phyloP scores from a whole-genome alignment of 2,329 filamentous ascomycete species.

The Emmonsia crescens region DNA sequence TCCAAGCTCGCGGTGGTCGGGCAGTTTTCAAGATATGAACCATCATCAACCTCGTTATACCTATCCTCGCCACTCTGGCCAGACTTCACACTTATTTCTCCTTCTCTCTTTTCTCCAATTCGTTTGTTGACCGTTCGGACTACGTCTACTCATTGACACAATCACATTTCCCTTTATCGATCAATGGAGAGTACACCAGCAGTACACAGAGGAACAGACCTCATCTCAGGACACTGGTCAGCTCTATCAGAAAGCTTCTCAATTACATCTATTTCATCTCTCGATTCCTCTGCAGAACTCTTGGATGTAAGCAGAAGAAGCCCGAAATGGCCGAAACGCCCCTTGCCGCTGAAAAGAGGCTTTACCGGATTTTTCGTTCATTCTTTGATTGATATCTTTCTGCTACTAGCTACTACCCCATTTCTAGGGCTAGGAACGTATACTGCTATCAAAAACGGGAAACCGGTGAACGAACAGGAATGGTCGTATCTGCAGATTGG shows the following conservation, averaged over 20 bases:
- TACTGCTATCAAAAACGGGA: background rate
- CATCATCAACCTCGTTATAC: background rate
- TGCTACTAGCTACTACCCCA: constrained; percentile 1
- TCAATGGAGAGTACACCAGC: background rate
- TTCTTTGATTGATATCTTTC: constrained; percentile 1
- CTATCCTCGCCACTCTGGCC: background rate
- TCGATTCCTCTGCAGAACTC: background rate
- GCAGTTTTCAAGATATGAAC: background rate
- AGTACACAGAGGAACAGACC: background rate
- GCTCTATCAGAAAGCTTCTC: background rate
- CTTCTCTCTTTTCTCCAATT: background rate
- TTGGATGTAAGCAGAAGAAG: background rate
- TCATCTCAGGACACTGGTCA: background rate
- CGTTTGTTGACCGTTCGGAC: background rate
- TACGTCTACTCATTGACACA: background rate
- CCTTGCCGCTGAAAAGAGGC: background rate
- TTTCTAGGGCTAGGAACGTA: constrained; percentile 6
- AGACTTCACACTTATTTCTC: background rate
- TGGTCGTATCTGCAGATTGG: constrained; percentile 3
- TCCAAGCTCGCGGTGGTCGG: background rate
- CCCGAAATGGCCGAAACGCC: background rate
- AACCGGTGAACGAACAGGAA: constrained; percentile 1
- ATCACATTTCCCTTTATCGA: background rate
- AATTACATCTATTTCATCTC: background rate
- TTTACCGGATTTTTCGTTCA: background rate